A percentile compares a stretch with the other conserved stretches of the same genome.
Conservation (phyloP, 495 filamentous ascomycete genomes). For the Clohesyomyces aquaticus region DNA sequence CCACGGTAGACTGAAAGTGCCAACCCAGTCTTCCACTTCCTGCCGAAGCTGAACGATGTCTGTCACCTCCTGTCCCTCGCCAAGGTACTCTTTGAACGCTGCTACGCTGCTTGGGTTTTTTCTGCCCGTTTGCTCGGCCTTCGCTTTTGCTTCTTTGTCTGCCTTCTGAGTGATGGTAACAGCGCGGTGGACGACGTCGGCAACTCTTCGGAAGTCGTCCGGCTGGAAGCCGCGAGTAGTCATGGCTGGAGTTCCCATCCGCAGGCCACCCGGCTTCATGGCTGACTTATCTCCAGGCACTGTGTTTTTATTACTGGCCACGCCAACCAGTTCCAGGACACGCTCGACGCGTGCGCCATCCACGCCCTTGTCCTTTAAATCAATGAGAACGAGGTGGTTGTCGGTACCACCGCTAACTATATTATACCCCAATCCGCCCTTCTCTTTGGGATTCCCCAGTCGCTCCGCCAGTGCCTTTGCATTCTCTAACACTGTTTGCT, state of each 20-base stretch:
- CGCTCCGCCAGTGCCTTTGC: slow-evolving; percentile 80
- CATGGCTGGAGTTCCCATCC: slow-evolving; percentile 97
- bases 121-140: slow-evolving; percentile 73
- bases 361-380: slow-evolving; percentile 75
- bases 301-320: slow-evolving; percentile 99
- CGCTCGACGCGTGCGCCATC: slow-evolving; percentile 97
- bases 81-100: slow-evolving; percentile 81
- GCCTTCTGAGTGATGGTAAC: slow-evolving; percentile 82
- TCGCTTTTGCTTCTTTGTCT: slow-evolving; percentile 77
- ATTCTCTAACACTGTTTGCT: slow-evolving; percentile 88
- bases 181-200: slow-evolving; percentile 89
- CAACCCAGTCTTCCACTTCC: slow-evolving; percentile 95
- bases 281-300: slow-evolving; percentile 98
- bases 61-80: slow-evolving; percentile 76
- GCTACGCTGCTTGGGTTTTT: slow-evolving; percentile 82
- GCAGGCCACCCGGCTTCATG: slow-evolving; percentile 90
- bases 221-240: slow-evolving; percentile 89
- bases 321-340: slow-evolving; percentile 95
- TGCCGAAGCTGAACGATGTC: slow-evolving; percentile 86
- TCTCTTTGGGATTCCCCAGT: slow-evolving; percentile 65
- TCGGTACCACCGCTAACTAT: slow-evolving; percentile 96
- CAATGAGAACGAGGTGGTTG: slow-evolving; percentile 96
- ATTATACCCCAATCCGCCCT: slow-evolving; percentile 73
- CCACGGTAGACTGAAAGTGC: slow-evolving; percentile 91
- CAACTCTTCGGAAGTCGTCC: slow-evolving; percentile 86